These are phyloP conservation scores for Amphicarpaea edgeworthii DNA, from an alignment of 306 rosid genomes.

Conservation along the genomic window DNA sequence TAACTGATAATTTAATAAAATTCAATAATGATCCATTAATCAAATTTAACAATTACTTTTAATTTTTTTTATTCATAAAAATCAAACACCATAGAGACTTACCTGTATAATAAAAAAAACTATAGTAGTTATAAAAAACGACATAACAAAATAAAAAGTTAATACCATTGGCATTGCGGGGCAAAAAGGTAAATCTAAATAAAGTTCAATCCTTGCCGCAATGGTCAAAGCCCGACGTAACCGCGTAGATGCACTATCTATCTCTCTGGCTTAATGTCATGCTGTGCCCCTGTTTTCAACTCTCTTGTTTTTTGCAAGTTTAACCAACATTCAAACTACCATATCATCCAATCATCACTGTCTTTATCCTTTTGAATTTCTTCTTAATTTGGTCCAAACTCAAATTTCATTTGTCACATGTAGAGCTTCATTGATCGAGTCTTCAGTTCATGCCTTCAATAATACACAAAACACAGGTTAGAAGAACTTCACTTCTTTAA, in stretches of 20 bases:
- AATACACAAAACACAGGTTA: neutral
- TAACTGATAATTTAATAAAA: too few species aligned
- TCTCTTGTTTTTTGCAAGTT: neutral
- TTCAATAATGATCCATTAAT: too few species aligned
- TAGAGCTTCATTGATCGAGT: neutral
- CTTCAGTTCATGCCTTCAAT: neutral
- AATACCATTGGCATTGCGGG: too few species aligned
- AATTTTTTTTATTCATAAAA: too few species aligned
- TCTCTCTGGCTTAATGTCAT: neutral
- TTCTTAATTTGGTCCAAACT: neutral
- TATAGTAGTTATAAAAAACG: too few species aligned
- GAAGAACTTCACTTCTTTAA: neutral
- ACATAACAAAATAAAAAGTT: too few species aligned
- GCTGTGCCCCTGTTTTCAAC: neutral
- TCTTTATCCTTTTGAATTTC: neutral
- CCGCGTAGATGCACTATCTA: constrained; percentile 36
- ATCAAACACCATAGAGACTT: too few species aligned
- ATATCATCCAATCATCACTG: neutral
- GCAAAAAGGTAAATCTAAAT: too few species aligned
- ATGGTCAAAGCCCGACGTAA: neutral
- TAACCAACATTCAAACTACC: constrained; percentile 12
- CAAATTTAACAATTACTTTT: too few species aligned
- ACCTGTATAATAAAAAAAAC: too few species aligned
- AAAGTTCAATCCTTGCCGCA: neutral
- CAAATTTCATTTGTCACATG: neutral